Evolutionary conservation across 352 stramenopile genomes (phyloP).

Genomic region (Albugo candida): DNA sequence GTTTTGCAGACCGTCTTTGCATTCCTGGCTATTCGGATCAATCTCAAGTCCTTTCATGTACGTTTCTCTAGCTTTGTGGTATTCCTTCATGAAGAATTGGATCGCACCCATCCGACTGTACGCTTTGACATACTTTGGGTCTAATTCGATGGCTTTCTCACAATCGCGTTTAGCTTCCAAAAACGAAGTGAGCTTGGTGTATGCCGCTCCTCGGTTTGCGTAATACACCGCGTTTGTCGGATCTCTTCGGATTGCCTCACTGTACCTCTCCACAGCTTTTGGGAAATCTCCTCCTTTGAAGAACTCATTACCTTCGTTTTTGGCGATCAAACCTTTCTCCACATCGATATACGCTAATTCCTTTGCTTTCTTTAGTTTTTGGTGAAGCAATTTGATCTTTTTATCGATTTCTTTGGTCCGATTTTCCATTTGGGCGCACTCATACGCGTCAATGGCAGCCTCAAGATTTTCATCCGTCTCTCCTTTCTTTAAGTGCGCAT

Average conservation of each 20-base stretch:
- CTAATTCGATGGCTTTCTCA: conserved; percentile 95
- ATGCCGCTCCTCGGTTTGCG: conserved; percentile 95
- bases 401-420: conserved; percentile 85
- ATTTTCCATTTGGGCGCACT: conserved; percentile 75
- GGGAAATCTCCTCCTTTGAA: conserved; percentile 94
- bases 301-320: conserved; percentile 95
- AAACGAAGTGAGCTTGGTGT: conserved; percentile 96
- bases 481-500: conserved; percentile 91
- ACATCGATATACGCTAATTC: conserved; percentile 91
- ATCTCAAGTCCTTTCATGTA: conserved; percentile 93
- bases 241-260: conserved; percentile 97
- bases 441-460: conserved; percentile 73
- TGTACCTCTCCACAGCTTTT: conserved; percentile 86
- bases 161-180: conserved; percentile 83
- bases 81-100: conserved; percentile 99
- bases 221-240: conserved; percentile 95
- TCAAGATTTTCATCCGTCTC: conserved; percentile 74
- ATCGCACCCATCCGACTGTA: conserved; percentile 97
- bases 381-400: conserved; percentile 89
- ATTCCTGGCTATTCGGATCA: conserved; percentile 90
- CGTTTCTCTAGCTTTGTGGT: conserved; percentile 95
- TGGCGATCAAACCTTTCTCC: conserved; percentile 92
- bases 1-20: conserved; percentile 89
- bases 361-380: conserved; percentile 90
- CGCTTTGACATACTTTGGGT: conserved; percentile 99